phyloP scores from a whole-genome alignment of 1,284 basidiomycete species.

The Apiotrichum veenhuisii region DNA sequence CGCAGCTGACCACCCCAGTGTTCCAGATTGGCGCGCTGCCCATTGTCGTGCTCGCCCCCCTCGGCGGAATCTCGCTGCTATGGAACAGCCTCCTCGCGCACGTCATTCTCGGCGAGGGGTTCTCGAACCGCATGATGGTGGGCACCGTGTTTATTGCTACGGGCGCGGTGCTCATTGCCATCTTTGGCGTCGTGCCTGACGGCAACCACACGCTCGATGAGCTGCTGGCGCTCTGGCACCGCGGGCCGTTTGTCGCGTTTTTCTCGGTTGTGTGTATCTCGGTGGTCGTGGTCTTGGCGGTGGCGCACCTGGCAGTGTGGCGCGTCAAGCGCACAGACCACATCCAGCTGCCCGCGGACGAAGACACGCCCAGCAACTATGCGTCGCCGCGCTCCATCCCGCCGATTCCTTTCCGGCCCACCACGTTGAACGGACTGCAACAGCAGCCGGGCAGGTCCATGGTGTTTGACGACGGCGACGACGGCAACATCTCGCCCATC shows the following conservation, averaged over 20 bases:
- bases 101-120: constrained; percentile 77
- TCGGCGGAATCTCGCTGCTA: constrained; percentile 84
- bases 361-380: constrained; percentile 30
- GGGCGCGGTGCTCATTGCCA: constrained; percentile 83
- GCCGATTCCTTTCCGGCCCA: constrained; percentile 36
- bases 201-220: constrained; percentile 84
- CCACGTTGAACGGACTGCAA: neutral
- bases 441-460: too few species aligned
- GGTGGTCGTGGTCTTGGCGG: constrained; percentile 60
- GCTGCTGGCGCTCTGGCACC: constrained; percentile 70
- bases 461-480: neutral
- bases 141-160: constrained; percentile 83
- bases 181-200: constrained; percentile 91
- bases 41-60: constrained; percentile 84
- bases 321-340: neutral
- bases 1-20: constrained; percentile 51
- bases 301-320: constrained; percentile 8
- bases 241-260: constrained; percentile 76
- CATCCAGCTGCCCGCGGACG: constrained; percentile 6
- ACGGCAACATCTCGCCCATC: constrained; percentile 2
- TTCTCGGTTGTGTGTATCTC: constrained; percentile 68
- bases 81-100: constrained; percentile 94
- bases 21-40: constrained; percentile 93
- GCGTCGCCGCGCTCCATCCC: constrained; percentile 32
- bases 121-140: constrained; percentile 76